Evolutionary conservation across 257 asterid species (phyloP), one percentile per base, ranked within the genome.

Genomic region (Plantago major): DNA sequence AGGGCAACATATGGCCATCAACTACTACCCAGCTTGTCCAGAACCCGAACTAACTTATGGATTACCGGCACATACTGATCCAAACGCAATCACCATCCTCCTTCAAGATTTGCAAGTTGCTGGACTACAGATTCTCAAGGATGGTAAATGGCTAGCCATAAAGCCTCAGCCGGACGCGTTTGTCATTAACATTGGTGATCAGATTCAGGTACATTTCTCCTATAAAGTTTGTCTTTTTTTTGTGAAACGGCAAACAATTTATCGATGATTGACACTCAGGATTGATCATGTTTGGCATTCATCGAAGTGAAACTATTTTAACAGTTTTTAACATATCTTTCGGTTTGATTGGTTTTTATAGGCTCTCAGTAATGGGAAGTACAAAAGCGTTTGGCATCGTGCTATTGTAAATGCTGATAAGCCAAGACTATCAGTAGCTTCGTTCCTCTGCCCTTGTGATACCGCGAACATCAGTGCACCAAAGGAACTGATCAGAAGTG

Each of bases 1-100:
- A 67, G 96, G 96, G 10, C 98, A 91, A 53, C 98, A 91, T 50
- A 88, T 91, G 96, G 96, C 98, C 13, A 37, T 88, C 47, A 91
- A 91, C 66, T 88, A 76, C 43, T 91, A 91, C 66, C 98, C 98
- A 0, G 83, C 95, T 1, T 91, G 98, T 62, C 98, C 98, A 0
- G 66, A 88, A 70, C 98, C 98, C 0, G 90, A 86, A 13, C 76
- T 91, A 28, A 88, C 98, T 0, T 88, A 68, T 5, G 98, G 98
- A 9, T 79, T 91, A 42, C 98, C 98, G 0, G 87, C 83, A 0
- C 98, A 91, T 67, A 88, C 96, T 0, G 98, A 91, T 66, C 98
- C 96, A 6, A 88, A 86, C 51, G 82, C 90, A 15, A 85, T 91
- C 64, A 91, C 98, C 19, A 81, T 91, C 51, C 96, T 91, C 50